Evolutionary conservation across 768 basidiomycete species (phyloP).

Genomic region (Tremella mesenterica): DNA sequence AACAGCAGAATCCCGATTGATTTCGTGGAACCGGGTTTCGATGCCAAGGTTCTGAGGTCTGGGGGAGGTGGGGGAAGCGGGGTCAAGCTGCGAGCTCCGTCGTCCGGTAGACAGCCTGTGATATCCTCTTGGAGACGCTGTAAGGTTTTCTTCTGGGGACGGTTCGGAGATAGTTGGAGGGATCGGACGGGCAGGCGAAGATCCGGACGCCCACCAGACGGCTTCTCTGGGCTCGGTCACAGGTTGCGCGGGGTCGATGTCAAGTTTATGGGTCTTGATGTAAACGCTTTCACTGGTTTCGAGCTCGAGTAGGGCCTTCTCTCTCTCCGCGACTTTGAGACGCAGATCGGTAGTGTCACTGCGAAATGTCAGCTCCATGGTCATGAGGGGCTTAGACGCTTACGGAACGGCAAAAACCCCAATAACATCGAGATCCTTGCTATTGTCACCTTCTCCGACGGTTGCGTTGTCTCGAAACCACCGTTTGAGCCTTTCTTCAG

Average conservation of each 20-base stretch:
- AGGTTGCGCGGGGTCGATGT: no score
- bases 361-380: conserved; percentile 6
- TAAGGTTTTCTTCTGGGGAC: conserved; percentile 32
- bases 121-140: conserved; percentile 33
- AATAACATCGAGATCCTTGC: conserved; percentile 54
- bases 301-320: conserved; percentile 67
- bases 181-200: not conserved
- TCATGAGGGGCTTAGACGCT: conserved; percentile 17
- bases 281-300: conserved; percentile 49
- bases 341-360: conserved; percentile 66
- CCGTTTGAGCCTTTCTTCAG: conserved; percentile 64
- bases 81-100: not conserved
- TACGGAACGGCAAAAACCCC: conserved; percentile 69
- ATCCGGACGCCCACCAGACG: no score
- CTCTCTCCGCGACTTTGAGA: conserved; percentile 63
- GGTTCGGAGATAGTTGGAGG: not conserved
- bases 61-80: conserved; percentile 4
- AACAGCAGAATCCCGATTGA: conserved; percentile 53
- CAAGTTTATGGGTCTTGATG: conserved; percentile 32
- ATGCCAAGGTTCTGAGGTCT: not conserved
- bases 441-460: conserved; percentile 45
- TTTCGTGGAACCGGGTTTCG: conserved; percentile 60
- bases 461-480: conserved; percentile 58
- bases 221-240: no score
- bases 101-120: not conserved